These are phyloP conservation scores for Isoetes engelmannii DNA, from an alignment of 83 land plant genomes.

Conservation along the genomic window DNA sequence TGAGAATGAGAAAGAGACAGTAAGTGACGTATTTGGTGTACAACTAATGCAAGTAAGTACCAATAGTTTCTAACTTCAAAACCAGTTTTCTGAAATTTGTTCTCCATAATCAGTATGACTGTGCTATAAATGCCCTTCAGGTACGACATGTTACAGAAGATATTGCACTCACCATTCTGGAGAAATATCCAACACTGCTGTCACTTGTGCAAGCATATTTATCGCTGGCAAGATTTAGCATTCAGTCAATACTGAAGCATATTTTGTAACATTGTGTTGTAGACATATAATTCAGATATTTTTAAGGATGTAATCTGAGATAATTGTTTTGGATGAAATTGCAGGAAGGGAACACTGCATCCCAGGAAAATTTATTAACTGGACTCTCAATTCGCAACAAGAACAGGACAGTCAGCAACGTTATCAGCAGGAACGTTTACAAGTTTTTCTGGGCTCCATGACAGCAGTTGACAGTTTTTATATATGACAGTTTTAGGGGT, in stretches of 20 bases:
- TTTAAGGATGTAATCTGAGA: background rate
- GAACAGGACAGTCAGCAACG: slow-evolving; percentile 14
- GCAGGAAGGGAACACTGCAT: slow-evolving; percentile 17
- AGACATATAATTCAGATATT: background rate
- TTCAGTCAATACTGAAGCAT: background rate
- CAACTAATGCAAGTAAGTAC: slow-evolving; percentile 83
- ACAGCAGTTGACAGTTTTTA: background rate
- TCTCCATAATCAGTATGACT: background rate
- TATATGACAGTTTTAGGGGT: too few relatives aligned
- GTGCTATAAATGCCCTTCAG: slow-evolving; percentile 32
- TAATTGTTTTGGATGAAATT: background rate
- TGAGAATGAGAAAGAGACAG: slow-evolving; percentile 68
- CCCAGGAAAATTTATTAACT: slow-evolving; percentile 13
- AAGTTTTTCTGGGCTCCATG: slow-evolving; percentile 20
- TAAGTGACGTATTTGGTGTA: slow-evolving; percentile 79
- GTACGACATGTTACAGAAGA: slow-evolving; percentile 91
- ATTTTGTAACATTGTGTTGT: background rate
- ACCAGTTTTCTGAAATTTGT: background rate
- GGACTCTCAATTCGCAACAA: slow-evolving; percentile 13
- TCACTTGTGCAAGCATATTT: slow-evolving; percentile 70
- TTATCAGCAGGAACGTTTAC: slow-evolving; percentile 17
- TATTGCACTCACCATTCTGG: slow-evolving; percentile 71
- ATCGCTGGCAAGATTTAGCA: slow-evolving; percentile 47
- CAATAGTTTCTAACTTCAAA: background rate
- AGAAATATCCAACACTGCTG: slow-evolving; percentile 69